These are phyloP conservation scores for Tulasnella sp. DNA, from an alignment of 768 basidiomycete genomes.

Conservation along the genomic window DNA sequence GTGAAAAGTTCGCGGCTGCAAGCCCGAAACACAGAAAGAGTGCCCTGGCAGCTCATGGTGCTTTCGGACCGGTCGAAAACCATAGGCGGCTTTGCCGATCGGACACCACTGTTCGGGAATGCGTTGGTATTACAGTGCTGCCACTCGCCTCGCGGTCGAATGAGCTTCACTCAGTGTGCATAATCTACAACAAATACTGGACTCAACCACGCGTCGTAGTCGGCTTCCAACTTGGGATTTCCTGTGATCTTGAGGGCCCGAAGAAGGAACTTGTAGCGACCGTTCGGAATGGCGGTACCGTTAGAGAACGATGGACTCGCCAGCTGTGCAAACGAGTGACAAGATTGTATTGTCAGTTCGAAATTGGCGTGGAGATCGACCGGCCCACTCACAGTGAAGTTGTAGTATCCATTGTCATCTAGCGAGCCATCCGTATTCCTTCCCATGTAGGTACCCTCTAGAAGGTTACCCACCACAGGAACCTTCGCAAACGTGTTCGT, in stretches of 20 bases:
- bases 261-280: neutral
- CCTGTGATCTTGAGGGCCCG: constrained; percentile 32
- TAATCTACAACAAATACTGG: constrained; percentile 19
- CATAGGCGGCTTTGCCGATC: too few species aligned
- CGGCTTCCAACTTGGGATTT: constrained; percentile 29
- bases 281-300: neutral
- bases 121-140: too few species aligned
- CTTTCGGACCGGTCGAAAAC: too few species aligned
- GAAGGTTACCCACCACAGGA: neutral
- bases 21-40: too few species aligned
- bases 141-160: too few species aligned
- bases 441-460: neutral
- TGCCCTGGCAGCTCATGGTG: too few species aligned
- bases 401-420: neutral
- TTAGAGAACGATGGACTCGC: neutral
- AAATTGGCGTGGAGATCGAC: neutral
- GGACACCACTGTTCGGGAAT: too few species aligned
- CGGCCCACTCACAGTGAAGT: neutral
- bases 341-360: neutral
- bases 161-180: neutral
- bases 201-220: constrained; percentile 35
- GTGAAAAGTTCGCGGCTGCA: too few species aligned
- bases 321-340: neutral
- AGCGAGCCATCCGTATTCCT: neutral
- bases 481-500: neutral